Evolutionary conservation across 2,329 filamentous ascomycete genomes (phyloP).

Genomic region (Clonostachys solani): DNA sequence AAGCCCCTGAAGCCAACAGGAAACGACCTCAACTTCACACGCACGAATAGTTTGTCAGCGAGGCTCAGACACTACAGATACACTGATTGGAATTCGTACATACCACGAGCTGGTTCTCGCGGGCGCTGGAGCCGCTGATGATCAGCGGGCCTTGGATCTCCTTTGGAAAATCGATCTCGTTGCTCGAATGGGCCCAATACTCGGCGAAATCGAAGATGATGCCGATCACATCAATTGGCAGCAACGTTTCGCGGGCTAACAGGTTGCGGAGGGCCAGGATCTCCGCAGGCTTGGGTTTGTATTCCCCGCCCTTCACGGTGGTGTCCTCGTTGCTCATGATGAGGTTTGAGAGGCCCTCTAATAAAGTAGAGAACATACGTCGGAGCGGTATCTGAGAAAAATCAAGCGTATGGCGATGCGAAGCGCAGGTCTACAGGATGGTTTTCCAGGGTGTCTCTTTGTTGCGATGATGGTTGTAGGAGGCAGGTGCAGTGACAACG

Average conservation of each 20-base stretch:
- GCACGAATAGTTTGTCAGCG: not conserved
- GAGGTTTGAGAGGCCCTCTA: not conserved
- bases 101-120: slow-evolving; percentile 27
- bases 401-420: too few species aligned
- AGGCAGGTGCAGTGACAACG: too few species aligned
- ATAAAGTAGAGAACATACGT: too few species aligned
- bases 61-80: not conserved
- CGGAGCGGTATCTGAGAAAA: too few species aligned
- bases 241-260: slow-evolving; percentile 31
- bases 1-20: slow-evolving; percentile 28
- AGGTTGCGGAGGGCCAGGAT: slow-evolving; percentile 43
- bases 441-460: too few species aligned
- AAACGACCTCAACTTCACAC: slow-evolving; percentile 27
- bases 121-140: slow-evolving; percentile 12
- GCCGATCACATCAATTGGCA: slow-evolving; percentile 54
- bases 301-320: slow-evolving; percentile 2
- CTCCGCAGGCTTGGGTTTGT: slow-evolving; percentile 38
- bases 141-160: slow-evolving; percentile 12
- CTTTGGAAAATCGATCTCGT: slow-evolving; percentile 17
- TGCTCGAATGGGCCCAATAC: slow-evolving; percentile 53
- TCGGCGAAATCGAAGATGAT: slow-evolving; percentile 54
- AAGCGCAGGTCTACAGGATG: too few species aligned
- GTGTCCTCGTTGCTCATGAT: not conserved
- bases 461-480: too few species aligned
- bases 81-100: slow-evolving; percentile 3